These are phyloP conservation scores for Trichoderma guizhouense DNA, from an alignment of 2,329 filamentous ascomycete genomes.

Conservation along the genomic window DNA sequence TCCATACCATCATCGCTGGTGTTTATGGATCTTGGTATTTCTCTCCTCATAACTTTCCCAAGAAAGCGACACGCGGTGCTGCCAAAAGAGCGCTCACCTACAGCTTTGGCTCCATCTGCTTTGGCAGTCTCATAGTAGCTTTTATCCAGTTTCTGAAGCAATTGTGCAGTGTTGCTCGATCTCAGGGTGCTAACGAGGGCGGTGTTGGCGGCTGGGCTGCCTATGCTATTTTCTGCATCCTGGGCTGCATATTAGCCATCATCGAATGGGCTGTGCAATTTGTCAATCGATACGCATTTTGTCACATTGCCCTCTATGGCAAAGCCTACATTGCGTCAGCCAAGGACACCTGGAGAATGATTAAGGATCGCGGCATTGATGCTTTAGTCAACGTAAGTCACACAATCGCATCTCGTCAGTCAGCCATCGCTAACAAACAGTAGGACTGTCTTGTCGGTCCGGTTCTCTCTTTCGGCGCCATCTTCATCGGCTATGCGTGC, in stretches of 20 bases:
- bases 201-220: slow-evolving; percentile 67
- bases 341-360: slow-evolving; percentile 88
- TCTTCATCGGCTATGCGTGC: slow-evolving; percentile 80
- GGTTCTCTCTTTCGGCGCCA: slow-evolving; percentile 71
- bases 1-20: slow-evolving; percentile 82
- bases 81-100: slow-evolving; percentile 80
- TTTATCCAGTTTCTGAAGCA: slow-evolving; percentile 84
- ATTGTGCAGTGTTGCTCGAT: slow-evolving; percentile 71
- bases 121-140: slow-evolving; percentile 82
- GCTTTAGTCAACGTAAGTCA: slow-evolving; percentile 68
- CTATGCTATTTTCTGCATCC: slow-evolving; percentile 65
- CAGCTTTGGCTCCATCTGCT: slow-evolving; percentile 85
- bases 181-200: slow-evolving; percentile 63
- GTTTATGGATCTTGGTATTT: slow-evolving; percentile 96
- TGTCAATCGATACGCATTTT: slow-evolving; percentile 89
- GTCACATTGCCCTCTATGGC: slow-evolving; percentile 88
- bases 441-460: slow-evolving; percentile 75
- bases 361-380: slow-evolving; percentile 87
- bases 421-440: slow-evolving; percentile 19
- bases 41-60: slow-evolving; percentile 65
- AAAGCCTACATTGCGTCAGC: slow-evolving; percentile 82
- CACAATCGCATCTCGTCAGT: accelerated
- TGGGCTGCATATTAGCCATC: slow-evolving; percentile 72
- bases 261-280: slow-evolving; percentile 85
- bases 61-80: slow-evolving; percentile 77